Base-by-base conservation (phyloP, 805 yeast species). In the Nakazawaea wyomingensis region DNA sequence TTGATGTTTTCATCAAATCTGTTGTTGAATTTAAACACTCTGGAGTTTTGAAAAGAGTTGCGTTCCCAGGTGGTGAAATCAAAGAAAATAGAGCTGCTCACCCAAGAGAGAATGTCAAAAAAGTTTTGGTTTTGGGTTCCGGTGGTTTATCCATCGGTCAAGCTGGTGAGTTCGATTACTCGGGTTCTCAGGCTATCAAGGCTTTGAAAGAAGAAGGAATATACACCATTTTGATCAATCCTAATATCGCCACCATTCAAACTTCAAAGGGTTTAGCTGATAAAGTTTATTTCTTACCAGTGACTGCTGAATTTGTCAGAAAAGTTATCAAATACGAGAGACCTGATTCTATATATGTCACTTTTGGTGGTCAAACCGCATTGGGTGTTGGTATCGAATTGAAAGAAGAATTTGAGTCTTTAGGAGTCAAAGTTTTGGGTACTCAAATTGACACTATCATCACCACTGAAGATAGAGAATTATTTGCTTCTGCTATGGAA, bases 311-410 rank as follows among this genome's bases (percentile, higher is more conserved):
- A 50, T 93, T 90, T 56, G 97, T 93, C 46, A 80, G 98, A 56
- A 90, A 93, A 62, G 96, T 93, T 53, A 93, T 93, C 60, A 73
- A 85, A 62, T 85, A 86, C 64, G 99, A 93, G 71, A 82, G 86
- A 54, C 99, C 99, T 22, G 99, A 93, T 63, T 95, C 97, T 51
- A 91, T 93, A 54, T 90, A 88, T 69, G 85, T 86, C 60, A 93
- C 99, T 16, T 93, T 93, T 60, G 99, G 99, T 72, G 99, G 99
- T 59, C 99, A 93, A 72, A 93, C 99, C 35, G 99, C 97, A 31
- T 75, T 93, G 57, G 82, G 85, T 56, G 99, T 93, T 47, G 99
- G 99, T 76, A 90, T 93, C 52, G 80, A 82, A 54, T 76, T 93
- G 69, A 91, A 91, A 71, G 98, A 91, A 61, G 98, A 91, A 68